A percentile compares a stretch with the other conserved stretches of the same genome.
Evolutionary conservation across 768 basidiomycete genomes (phyloP).

Genomic region (Rhodosporidiobolus odoratus): DNA sequence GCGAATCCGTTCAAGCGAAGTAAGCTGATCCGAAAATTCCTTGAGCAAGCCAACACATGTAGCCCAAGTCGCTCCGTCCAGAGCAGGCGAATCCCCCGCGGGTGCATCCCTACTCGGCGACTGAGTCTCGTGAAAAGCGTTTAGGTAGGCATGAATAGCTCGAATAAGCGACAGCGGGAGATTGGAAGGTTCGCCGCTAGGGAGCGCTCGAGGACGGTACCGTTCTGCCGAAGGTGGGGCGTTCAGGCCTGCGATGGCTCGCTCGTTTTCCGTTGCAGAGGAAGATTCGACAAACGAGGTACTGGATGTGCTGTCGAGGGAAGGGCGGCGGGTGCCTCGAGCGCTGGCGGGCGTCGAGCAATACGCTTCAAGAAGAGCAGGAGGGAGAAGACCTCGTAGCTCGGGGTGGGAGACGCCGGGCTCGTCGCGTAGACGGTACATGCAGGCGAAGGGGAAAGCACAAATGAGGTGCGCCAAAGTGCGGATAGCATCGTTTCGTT

Average conservation of each 20-base stretch:
- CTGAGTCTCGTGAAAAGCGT: slow-evolving; percentile 17
- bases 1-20: slow-evolving; percentile 32
- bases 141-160: slow-evolving; percentile 22
- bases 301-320: not conserved
- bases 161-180: slow-evolving; percentile 33
- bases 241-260: slow-evolving; percentile 26
- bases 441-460: slow-evolving; percentile 35
- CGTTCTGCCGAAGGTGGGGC: not conserved
- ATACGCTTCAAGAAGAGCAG: slow-evolving; percentile 16
- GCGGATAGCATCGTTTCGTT: slow-evolving; percentile 2
- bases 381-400: slow-evolving; percentile 19
- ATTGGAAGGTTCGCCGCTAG: slow-evolving; percentile 25
- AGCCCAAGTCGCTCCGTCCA: slow-evolving; percentile 27
- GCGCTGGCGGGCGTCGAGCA: not conserved
- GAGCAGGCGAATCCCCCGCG: not conserved
- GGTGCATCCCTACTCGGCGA: slow-evolving; percentile 9
- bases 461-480: slow-evolving; percentile 21
- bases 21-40: slow-evolving; percentile 30
- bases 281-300: slow-evolving; percentile 26
- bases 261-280: slow-evolving; percentile 17
- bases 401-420: slow-evolving; percentile 22
- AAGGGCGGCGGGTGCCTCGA: slow-evolving; percentile 5
- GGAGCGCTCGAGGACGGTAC: slow-evolving; percentile 7
- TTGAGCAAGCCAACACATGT: slow-evolving; percentile 11
- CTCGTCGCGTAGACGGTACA: slow-evolving; percentile 33